Base-by-base conservation (phyloP, 805 yeast species). In the Candida alai region DNA sequence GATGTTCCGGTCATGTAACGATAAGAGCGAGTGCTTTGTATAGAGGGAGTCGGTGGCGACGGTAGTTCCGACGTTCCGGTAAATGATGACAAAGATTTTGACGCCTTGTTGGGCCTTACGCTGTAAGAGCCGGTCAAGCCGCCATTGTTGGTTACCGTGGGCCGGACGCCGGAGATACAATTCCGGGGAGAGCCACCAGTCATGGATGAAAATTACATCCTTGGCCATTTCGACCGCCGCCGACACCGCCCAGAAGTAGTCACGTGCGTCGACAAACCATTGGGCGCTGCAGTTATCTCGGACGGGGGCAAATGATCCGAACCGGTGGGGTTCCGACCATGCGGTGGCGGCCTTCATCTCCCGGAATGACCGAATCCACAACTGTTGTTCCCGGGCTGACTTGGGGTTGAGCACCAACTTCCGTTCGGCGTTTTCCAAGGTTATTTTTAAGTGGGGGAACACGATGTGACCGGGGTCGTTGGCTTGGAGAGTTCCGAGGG, bases 131-230 rank as follows among this genome's bases (percentile, higher is more conserved):
- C 98, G 72, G 58, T 93, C 99, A 27, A 93, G 63, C 53, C 99
- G 74, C 80, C 87, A 93, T 43, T 85, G 82, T 57, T 93, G 97
- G 48, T 90, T 90, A 6, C 96, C 96, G 57, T 85, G 82, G 0
- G 95, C 90, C 0, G 98, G 98, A 32, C 99, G 69, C 43, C 98
- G 74, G 62, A 93, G 65, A 49, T 93, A 94, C 3, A 93, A 55
- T 56, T 93, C 98, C 0, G 99, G 99, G 4, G 90, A 76, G 17
- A 93, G 67, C 98, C 98, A 93, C 99, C 99, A 93, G 51, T 90
- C 99, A 52, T 93, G 97, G 32, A 93, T 87, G 54, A 80, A 93
- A 21, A 93, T 82, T 1, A 84, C 90, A 65, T 93, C 97, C 45
- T 80, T 79, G 0, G 98, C 97, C 84, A 85, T 81, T 45, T 84